Percentiles rank a stretch among this genome's conserved stretches.
phyloP scores from a whole-genome alignment of 176 grass and related monocot species.

The Cocos nucifera region DNA sequence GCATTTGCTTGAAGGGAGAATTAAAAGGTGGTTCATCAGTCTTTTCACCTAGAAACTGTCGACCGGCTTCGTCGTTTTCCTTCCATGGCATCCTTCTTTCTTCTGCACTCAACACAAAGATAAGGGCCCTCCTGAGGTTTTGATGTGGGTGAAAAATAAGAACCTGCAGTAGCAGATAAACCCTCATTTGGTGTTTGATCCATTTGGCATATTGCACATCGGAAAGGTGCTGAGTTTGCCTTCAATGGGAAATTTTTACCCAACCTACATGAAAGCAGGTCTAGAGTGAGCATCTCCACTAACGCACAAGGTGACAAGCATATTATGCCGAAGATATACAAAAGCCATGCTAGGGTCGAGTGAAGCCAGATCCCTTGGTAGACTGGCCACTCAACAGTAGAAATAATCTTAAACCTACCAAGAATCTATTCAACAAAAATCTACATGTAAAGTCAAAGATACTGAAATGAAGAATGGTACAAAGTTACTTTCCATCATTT shows the following conservation, averaged over 20 bases:
- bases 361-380: too few species aligned
- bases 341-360: too few species aligned
- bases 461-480: too few species aligned
- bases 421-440: too few species aligned
- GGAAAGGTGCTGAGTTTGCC: conserved; percentile 45
- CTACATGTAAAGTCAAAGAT: too few species aligned
- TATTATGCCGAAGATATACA: too few species aligned
- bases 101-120: conserved; percentile 77
- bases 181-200: conserved; percentile 46
- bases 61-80: conserved; percentile 53
- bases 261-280: conserved; percentile 33
- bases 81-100: conserved; percentile 99
- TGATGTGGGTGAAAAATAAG: conserved; percentile 41
- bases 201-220: conserved; percentile 79
- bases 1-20: not conserved
- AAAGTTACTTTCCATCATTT: too few species aligned
- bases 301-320: too few species aligned
- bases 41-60: conserved; percentile 37
- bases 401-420: too few species aligned
- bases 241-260: conserved; percentile 40
- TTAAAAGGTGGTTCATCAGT: not conserved
- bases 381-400: too few species aligned
- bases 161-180: conserved; percentile 36
- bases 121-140: conserved; percentile 52
- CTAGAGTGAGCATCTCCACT: conserved; percentile 1